Base-by-base conservation (phyloP, 768 basidiomycete species). In the Leccinum variicolor region DNA sequence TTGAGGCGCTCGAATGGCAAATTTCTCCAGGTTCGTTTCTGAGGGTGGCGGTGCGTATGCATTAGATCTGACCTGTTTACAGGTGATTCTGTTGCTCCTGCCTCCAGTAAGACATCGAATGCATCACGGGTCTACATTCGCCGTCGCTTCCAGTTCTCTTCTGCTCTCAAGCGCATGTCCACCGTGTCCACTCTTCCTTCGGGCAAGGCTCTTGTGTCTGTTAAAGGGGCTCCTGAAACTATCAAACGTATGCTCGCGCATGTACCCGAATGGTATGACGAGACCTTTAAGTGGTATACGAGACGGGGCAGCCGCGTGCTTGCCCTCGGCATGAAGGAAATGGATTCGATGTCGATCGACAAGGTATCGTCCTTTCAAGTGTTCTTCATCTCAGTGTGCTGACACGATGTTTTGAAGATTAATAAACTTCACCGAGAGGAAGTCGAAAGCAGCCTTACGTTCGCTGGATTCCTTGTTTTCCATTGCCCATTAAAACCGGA, bases 381-480 rank as follows among this genome's bases (percentile, higher is more conserved):
- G 13, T 2, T 13, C 28, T 6, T 14, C 2, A 48, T 49, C 9
- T 14, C 14, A 21, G 6, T 25, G 34, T 59, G 28, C 54, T 10
- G 55, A 15, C 13, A 11, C 2, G 7, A 26, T 6, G 4, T 34
- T 31, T 7, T 23, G 15, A 62, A 96, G 93, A 91, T 98, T 67
- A 94, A 94, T 71, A 92, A 90, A 63, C 73, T 98, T n/a, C 75
- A 85, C 39, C 81, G 97, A 48, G 86, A 92, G 41, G 74, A 84
- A 29, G 90, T 92, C 10, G 97, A 99, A 73, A 85, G 84, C 58
- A 69, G 75, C 1, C 79, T 99, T 48, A 76, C 70, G 3, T 99
- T 99, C 66, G 93, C 84, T n/a, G 97, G 97, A 7, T 99, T 99
- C 79, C 78, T 99, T 58, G 94, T 99, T 21, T 99, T 99, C 85